Conservation (phyloP, 2,329 filamentous ascomycete species). For the Nemania abortiva region DNA sequence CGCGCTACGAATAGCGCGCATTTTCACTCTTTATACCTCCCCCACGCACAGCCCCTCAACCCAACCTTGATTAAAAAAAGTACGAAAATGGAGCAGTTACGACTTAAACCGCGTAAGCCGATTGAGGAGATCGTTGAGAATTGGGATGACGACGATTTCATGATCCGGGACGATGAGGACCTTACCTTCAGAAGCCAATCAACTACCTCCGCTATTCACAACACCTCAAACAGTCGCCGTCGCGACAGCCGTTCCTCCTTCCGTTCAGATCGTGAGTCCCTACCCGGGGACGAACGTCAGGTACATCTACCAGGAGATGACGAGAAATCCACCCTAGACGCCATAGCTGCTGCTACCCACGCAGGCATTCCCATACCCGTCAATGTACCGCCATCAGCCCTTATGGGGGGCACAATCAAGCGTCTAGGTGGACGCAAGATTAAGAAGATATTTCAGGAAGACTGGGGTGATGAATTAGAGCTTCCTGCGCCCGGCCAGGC, state of each 20-base stretch:
- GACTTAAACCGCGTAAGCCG: conserved; percentile 65
- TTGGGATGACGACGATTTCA: conserved; percentile 83
- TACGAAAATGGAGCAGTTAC: conserved; percentile 66
- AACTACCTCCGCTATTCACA: conserved; percentile 53
- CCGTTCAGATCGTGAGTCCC: conserved; percentile 83
- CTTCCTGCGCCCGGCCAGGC: conserved; percentile 70
- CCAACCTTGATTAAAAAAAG: conserved; percentile 6
- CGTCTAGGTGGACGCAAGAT: conserved; percentile 81
- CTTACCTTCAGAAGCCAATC: conserved; percentile 68
- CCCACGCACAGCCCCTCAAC: conserved; percentile 20
- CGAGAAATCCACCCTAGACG: conserved; percentile 83
- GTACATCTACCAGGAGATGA: conserved; percentile 87
- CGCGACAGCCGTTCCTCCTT: conserved; percentile 84
- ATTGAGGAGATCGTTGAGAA: conserved; percentile 75
- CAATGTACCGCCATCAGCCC: conserved; percentile 87
- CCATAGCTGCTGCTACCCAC: conserved; percentile 86
- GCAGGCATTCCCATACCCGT: conserved; percentile 92
- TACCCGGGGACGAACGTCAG: conserved; percentile 85
- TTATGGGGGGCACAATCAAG: conserved; percentile 94
- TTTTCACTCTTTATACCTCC: conserved; percentile 26
- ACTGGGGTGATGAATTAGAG: conserved; percentile 85
- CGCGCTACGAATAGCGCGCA: conserved; percentile 22
- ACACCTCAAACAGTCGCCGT: conserved; percentile 54
- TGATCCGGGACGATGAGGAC: conserved; percentile 74
- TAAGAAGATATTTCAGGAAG: conserved; percentile 79